A percentile compares a stretch with the other conserved stretches of the same genome.
phyloP scores from a whole-genome alignment of 2,329 filamentous ascomycete genomes.

The Fusarium sp. region DNA sequence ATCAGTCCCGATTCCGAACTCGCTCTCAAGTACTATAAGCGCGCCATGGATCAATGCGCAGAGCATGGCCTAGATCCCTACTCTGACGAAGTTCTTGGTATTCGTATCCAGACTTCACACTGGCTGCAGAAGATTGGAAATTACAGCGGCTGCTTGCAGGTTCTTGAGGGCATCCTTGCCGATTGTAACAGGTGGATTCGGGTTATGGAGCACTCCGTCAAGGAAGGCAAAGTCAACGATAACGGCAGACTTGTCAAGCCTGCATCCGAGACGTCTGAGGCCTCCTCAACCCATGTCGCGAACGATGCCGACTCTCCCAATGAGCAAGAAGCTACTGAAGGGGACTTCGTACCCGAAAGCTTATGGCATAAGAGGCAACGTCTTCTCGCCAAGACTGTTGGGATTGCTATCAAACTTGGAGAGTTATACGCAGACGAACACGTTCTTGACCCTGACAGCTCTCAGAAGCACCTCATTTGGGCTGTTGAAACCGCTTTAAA shows the following conservation, averaged over 20 bases:
- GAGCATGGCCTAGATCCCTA: conserved; percentile 85
- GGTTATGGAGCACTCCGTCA: conserved; percentile 60
- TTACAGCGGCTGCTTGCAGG: conserved; percentile 74
- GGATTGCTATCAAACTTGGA: conserved; percentile 83
- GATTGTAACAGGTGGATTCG: conserved; percentile 74
- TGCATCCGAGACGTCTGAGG: conserved; percentile 11
- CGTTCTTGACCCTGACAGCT: conserved; percentile 76
- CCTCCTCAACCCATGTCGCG: background rate
- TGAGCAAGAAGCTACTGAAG: conserved; percentile 40
- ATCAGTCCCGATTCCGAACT: conserved; percentile 76
- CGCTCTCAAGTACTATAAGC: conserved; percentile 84
- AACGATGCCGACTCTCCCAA: conserved; percentile 13
- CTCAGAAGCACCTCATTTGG: conserved; percentile 78
- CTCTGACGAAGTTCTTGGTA: conserved; percentile 88
- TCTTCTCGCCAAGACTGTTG: conserved; percentile 77
- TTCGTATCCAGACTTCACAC: conserved; percentile 82
- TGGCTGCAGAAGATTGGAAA: conserved; percentile 82
- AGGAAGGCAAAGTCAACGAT: conserved; percentile 57
- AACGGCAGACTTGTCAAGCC: conserved; percentile 47
- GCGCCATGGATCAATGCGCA: conserved; percentile 77
- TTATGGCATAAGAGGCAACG: conserved; percentile 69
- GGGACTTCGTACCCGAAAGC: conserved; percentile 52
- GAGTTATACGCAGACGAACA: conserved; percentile 82
- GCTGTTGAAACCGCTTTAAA: conserved; percentile 82
- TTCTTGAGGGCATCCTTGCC: conserved; percentile 77